Percentiles rank a stretch among this genome's conserved stretches.
phyloP scores from a whole-genome alignment of 2,329 filamentous ascomycete species.

The Hypoxylon sp. region DNA sequence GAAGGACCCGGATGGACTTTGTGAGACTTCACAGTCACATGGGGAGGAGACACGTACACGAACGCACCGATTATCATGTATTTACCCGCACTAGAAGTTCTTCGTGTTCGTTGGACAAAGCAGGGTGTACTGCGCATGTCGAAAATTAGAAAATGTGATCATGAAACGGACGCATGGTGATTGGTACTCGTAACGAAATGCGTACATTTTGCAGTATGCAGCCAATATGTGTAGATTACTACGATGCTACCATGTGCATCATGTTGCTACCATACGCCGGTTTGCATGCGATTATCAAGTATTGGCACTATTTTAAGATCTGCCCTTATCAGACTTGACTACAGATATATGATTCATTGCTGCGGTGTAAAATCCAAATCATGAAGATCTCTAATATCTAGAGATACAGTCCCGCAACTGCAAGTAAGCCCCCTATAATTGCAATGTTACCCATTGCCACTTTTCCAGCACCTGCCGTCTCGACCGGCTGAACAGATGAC shows the following conservation, averaged over 20 bases:
- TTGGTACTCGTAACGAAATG: conserved; percentile 10
- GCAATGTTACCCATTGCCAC: conserved; percentile 22
- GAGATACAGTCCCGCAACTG: conserved; percentile 24
- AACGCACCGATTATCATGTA: conserved; percentile 6
- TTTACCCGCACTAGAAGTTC: conserved; percentile 16
- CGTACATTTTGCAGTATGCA: conserved; percentile 7
- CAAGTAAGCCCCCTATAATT: conserved; percentile 35
- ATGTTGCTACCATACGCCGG: conserved; percentile 11
- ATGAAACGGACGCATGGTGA: conserved; percentile 7
- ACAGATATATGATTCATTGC: background rate
- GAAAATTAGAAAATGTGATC: conserved; percentile 3
- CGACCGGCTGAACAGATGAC: conserved; percentile 4
- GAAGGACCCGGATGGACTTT: conserved; percentile 34
- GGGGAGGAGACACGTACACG: background rate
- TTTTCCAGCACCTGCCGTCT: conserved; percentile 24
- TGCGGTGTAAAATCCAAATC: conserved; percentile 3
- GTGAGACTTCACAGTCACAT: background rate
- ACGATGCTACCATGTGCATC: conserved; percentile 22
- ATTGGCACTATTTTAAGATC: background rate
- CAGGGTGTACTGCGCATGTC: conserved; percentile 9
- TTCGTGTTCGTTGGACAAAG: conserved; percentile 1
- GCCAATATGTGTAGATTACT: conserved; percentile 30
- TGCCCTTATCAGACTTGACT: background rate
- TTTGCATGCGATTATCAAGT: background rate
- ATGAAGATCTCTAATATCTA: conserved; percentile 14